phyloP scores from a whole-genome alignment of 371 early-diverging fungal genomes.

The Syncephalastrum monosporum region DNA sequence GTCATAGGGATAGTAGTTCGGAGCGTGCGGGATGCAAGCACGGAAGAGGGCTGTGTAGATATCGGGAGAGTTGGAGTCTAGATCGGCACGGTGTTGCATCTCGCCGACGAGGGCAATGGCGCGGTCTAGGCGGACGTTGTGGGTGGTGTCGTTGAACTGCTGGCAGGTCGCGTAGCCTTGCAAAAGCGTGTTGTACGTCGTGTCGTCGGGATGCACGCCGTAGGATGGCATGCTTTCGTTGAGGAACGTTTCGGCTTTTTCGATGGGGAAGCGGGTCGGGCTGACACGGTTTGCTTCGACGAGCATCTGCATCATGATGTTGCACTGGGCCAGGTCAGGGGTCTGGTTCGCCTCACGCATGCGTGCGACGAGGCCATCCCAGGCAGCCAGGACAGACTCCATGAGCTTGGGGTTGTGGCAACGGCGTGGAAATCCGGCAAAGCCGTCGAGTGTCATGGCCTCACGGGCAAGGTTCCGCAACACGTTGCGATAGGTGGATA shows the following conservation, averaged over 20 bases:
- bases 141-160: slow-evolving; percentile 17
- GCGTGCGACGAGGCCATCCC: too few relatives aligned
- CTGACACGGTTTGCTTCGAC: slow-evolving; percentile 36
- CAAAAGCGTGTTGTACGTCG: slow-evolving; percentile 27
- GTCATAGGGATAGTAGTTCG: slow-evolving; percentile 34
- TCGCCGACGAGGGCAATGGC: slow-evolving; percentile 26
- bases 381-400: too few relatives aligned
- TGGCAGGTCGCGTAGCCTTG: slow-evolving; percentile 33
- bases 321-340: slow-evolving; percentile 17
- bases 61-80: background rate
- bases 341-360: too few relatives aligned
- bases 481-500: too few relatives aligned
- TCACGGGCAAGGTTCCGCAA: too few relatives aligned
- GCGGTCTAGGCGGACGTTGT: slow-evolving; percentile 36
- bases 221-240: slow-evolving; percentile 31
- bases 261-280: slow-evolving; percentile 32
- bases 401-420: too few relatives aligned
- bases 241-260: slow-evolving; percentile 29
- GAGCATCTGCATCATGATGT: slow-evolving; percentile 32
- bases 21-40: slow-evolving; percentile 41
- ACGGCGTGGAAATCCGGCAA: too few relatives aligned
- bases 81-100: slow-evolving; percentile 25
- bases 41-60: slow-evolving; percentile 36
- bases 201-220: slow-evolving; percentile 30
- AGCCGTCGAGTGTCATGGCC: too few relatives aligned